A percentile compares a stretch with the other conserved stretches of the same genome.
Conservation (phyloP, 1,139 yeast genomes). For the Geotrichum restrictum region DNA sequence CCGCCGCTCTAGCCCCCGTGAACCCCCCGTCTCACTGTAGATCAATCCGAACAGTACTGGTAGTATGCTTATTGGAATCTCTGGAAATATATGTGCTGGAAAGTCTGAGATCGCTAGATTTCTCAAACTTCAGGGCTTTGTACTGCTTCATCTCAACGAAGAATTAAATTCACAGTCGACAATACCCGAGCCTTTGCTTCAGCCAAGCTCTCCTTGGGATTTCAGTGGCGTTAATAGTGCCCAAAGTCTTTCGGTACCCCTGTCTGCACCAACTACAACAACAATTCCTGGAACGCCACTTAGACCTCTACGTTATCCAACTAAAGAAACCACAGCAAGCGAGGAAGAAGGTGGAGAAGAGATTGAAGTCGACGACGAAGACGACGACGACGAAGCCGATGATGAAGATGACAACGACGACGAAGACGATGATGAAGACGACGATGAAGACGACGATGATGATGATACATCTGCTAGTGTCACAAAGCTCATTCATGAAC, state of each 20-base stretch:
- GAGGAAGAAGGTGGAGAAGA: neutral
- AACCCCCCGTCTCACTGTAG: too few relatives aligned
- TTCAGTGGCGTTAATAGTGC: neutral
- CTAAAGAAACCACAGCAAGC: neutral
- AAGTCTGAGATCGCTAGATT: conserved; percentile 61
- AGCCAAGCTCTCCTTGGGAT: neutral
- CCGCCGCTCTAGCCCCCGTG: too few relatives aligned
- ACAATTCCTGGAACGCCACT: neutral
- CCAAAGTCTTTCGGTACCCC: neutral
- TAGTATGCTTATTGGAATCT: conserved; percentile 69
- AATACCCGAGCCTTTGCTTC: neutral
- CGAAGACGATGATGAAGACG: neutral
- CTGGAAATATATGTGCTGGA: conserved; percentile 71
- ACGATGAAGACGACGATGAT: neutral
- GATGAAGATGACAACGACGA: conserved; percentile 3
- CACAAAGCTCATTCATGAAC: conserved; percentile 5
- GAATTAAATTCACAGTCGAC: conserved; percentile 9
- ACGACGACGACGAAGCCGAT: neutral
- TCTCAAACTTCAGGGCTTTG: conserved; percentile 57
- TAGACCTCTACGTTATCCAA: neutral
- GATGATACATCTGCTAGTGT: conserved; percentile 1
- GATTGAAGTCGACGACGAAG: conserved; percentile 2
- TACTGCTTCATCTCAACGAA: conserved; percentile 29
- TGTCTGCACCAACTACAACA: neutral
- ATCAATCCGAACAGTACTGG: too few relatives aligned